A percentile compares a stretch with the other conserved stretches of the same genome.
These are phyloP conservation scores for Maudiozyma turicensis DNA, from an alignment of 805 yeast genomes.

Conservation along the genomic window DNA sequence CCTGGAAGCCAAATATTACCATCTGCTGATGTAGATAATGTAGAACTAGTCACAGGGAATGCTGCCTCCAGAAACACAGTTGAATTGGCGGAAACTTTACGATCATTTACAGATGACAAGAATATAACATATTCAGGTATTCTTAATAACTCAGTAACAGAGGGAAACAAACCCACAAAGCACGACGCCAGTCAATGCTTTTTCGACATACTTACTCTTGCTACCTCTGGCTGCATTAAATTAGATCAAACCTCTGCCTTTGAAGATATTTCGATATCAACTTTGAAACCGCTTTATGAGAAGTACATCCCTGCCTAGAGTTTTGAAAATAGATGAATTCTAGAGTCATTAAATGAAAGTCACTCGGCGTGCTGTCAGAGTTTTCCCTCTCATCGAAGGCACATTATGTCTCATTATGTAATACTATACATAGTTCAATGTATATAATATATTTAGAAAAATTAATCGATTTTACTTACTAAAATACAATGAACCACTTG, in stretches of 20 bases:
- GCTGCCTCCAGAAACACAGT: conserved; percentile 21
- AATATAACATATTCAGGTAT: conserved; percentile 5
- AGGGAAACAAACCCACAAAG: conserved; percentile 8
- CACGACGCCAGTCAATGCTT: conserved; percentile 36
- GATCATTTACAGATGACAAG: conserved; percentile 5
- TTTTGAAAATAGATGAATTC: no score
- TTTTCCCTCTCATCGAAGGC: no score
- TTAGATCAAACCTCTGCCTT: conserved; percentile 53
- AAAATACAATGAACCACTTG: no score
- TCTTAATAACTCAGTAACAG: not conserved
- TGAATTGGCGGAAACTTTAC: conserved; percentile 21
- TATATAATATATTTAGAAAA: no score
- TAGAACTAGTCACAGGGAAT: conserved; percentile 13
- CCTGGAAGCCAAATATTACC: not conserved
- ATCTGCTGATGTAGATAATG: not conserved
- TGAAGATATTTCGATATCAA: conserved; percentile 45
- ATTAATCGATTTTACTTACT: no score
- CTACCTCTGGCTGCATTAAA: conserved; percentile 61
- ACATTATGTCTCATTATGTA: no score
- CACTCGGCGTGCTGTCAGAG: no score
- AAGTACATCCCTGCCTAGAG: conserved; percentile 14
- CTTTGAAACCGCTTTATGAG: conserved; percentile 34
- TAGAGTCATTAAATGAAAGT: no score
- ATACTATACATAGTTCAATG: no score
- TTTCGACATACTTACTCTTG: conserved; percentile 74